These are phyloP conservation scores for Monosporascus ibericus DNA, from an alignment of 2,329 filamentous ascomycete species.

Conservation along the genomic window DNA sequence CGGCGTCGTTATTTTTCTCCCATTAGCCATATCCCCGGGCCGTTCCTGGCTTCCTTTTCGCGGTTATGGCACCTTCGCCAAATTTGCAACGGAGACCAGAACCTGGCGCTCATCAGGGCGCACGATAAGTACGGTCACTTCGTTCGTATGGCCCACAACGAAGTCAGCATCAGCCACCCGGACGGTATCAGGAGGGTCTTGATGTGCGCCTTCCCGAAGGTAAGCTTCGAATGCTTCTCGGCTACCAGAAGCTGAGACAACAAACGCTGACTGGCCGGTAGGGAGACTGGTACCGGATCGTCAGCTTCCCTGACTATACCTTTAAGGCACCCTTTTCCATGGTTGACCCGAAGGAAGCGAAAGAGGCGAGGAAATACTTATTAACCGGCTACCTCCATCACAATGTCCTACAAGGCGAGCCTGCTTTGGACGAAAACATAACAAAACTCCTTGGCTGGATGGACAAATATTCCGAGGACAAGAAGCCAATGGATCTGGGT, in stretches of 20 bases:
- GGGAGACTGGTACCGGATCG: conserved; percentile 28
- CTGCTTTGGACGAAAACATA: conserved; percentile 8
- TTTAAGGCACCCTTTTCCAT: conserved; percentile 34
- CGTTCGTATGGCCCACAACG: conserved; percentile 35
- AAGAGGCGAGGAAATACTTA: conserved; percentile 26
- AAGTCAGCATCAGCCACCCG: conserved; percentile 36
- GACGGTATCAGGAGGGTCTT: conserved; percentile 32
- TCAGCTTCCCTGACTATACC: conserved; percentile 32
- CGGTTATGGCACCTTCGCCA: conserved; percentile 33
- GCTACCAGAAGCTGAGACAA: too few relatives aligned
- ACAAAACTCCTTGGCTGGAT: conserved; percentile 12
- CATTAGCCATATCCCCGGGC: conserved; percentile 30
- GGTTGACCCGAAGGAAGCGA: conserved; percentile 27
- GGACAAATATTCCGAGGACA: conserved; percentile 6
- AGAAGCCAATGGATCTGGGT: background rate
- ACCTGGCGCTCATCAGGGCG: conserved; percentile 28
- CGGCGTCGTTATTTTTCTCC: background rate
- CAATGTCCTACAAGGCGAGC: conserved; percentile 20
- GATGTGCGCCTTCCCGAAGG: conserved; percentile 25
- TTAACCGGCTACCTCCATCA: conserved; percentile 25
- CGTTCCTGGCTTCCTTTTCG: conserved; percentile 33
- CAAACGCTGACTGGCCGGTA: conserved; percentile 2
- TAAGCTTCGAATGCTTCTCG: conserved; percentile 1
- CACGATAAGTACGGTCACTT: conserved; percentile 36
- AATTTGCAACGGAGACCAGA: conserved; percentile 30